Evolutionary conservation across 129 eudicot genomes (phyloP).

Genomic region (Gnaphalium uliginosum): DNA sequence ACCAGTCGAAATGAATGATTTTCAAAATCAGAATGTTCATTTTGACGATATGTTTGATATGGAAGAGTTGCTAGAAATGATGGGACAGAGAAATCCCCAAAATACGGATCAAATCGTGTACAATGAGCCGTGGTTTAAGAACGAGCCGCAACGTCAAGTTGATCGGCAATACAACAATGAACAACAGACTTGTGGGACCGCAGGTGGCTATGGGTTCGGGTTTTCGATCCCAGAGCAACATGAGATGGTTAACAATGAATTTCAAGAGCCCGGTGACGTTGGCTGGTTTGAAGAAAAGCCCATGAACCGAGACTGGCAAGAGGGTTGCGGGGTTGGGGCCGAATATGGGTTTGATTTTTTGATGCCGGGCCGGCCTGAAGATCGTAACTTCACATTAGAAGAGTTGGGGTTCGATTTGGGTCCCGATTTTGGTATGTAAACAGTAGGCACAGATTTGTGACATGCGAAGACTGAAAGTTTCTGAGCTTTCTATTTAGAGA

Average conservation of each 20-base stretch:
- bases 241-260: neutral
- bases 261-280: neutral
- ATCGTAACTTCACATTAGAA: slow-evolving; percentile 33
- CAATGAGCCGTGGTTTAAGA: neutral
- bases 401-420: slow-evolving; percentile 48
- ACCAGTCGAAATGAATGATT: neutral
- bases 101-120: neutral
- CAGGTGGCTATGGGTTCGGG: neutral
- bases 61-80: slow-evolving; percentile 54
- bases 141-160: neutral
- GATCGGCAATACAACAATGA: neutral
- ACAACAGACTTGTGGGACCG: neutral
- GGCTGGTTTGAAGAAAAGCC: neutral
- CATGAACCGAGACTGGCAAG: neutral
- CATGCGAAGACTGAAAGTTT: neutral
- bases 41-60: slow-evolving; percentile 61
- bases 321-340: neutral
- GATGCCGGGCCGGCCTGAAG: slow-evolving; percentile 65
- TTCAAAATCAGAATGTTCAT: slow-evolving; percentile 20
- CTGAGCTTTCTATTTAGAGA: neutral
- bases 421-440: slow-evolving; percentile 18
- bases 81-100: slow-evolving; percentile 25
- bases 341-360: slow-evolving; percentile 61
- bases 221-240: neutral
- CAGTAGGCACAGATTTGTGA: neutral